Evolutionary conservation across 2,329 filamentous ascomycete genomes (phyloP), one percentile per base, ranked within the genome.

Genomic region (Scopulariopsis brevicaulis): DNA sequence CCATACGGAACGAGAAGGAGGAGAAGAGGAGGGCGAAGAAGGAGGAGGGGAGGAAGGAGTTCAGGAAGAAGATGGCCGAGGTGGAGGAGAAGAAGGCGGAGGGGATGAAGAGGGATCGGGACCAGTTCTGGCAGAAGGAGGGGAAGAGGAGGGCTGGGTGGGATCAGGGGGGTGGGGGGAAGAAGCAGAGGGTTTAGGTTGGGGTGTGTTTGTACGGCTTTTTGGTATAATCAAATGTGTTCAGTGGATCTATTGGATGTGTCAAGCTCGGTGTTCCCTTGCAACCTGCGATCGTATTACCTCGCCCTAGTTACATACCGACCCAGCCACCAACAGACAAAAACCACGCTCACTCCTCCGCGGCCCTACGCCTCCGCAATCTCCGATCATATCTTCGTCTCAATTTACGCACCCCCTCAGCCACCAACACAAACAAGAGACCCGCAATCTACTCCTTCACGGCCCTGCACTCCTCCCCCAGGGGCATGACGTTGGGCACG

Each of bases 81-180:
- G 85, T 85, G 67, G 79, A 85, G 66, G 91, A 96, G 80, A 95
- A 91, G 83, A 89, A 90, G 74, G 82, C 81, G 59, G 89, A 86
- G 60, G 78, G 92, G 56, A 92, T 97, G 78, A 95, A 92, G 83
- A 84, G 84, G 65, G 93, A 99, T 76, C 87, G 85, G 69, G 87
- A 96, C 70, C 92, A 96, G 65, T 99, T 85, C 69, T 99, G 94
- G 94, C 79, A 84, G 65, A 85, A 85, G 66, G 95, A 99, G 74
- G 94, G 94, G 11, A 89, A 87, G 76, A 84, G 84, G 74, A 72
- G 81, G 62, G 55, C 55, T 28, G 75, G 72, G 58, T 71, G 72
- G 2, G 75, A 76, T 18, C 72, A 73, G 6, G 72, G 71, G 1
- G 72, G 68, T 8, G 73, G 67, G 14, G 68, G 69, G 20, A 74